A percentile compares a stretch with the other conserved stretches of the same genome.
phyloP scores from a whole-genome alignment of 306 rosid genomes.

The Rosa chinensis region DNA sequence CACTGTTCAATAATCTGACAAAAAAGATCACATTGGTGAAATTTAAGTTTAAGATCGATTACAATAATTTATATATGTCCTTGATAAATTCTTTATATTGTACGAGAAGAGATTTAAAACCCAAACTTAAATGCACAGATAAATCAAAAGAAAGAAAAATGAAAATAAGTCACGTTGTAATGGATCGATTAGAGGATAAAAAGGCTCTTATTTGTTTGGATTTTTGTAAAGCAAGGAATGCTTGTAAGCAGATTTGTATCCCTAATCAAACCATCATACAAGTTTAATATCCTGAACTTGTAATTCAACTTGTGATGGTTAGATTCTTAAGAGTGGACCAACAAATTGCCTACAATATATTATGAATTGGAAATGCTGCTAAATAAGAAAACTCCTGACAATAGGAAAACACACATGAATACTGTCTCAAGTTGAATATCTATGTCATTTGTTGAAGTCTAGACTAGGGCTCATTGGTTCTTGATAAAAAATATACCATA shows the following conservation, averaged over 20 bases:
- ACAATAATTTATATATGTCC: no score
- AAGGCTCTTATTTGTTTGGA: neutral
- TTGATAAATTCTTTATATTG: no score
- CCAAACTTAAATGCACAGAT: no score
- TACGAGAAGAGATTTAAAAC: no score
- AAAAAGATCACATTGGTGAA: no score
- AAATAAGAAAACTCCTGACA: conserved; percentile 14
- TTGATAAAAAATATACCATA: neutral
- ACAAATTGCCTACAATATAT: neutral
- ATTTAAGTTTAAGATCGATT: no score
- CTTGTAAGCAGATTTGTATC: neutral
- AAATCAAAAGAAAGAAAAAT: no score
- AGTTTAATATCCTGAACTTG: neutral
- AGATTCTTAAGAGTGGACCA: neutral
- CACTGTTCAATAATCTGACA: no score
- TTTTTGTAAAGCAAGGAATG: neutral
- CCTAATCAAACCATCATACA: neutral
- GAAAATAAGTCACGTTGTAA: no score
- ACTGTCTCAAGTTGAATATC: neutral
- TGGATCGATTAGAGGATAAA: neutral
- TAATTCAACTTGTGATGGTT: neutral
- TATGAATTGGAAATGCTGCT: conserved; percentile 5
- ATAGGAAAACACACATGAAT: neutral
- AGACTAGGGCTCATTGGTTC: neutral
- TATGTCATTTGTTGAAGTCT: neutral